Evolutionary conservation across 2,329 filamentous ascomycete species (phyloP), one percentile per base, ranked within the genome.

Genomic region (Didymella segeticola): DNA sequence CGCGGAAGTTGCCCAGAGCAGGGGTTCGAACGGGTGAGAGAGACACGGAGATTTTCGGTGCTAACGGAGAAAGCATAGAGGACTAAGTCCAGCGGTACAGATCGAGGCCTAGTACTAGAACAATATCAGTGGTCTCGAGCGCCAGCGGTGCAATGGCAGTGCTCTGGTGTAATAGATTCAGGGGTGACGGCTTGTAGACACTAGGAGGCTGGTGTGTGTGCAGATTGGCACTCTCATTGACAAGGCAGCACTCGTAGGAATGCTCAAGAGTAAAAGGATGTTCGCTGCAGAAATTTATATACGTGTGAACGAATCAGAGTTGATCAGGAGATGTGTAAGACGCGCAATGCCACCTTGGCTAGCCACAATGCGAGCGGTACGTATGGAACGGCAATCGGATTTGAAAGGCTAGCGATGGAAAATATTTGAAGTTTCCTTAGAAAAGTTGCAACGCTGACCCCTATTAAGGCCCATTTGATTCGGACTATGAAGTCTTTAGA

Each of bases 341-440:
- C 60, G 73, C 56, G 70, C 1, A 79, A 79, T 57, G 83, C 83
- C 0, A 79, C 86, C 73, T 67, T 89, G 46, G 84, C 86, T 14
- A 83, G 84, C 48, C 87, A 89, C 67, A 88, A 88, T 61, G 87
- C 86, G 1, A 86, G 86, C 0, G 85, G 85, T 2, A 87, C 86
- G 25, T 78, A 88, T 14, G 85, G 88, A 69, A 86, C 86, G 56
- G 84, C 86, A 62, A 70, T 82, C 14, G 85, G 83, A 3, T 88
- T 89, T 60, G 87, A 89, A 75, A 80, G 83, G 70, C 64, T 89
- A 68, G 83, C 82, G 29, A 88, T 89, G 81, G 77, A 84, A 63
- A 90, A 89, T 68, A 31, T 47, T 4, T 25, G 39, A 34, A 47
- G 26, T 12, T 47, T 38, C 17, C 6, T 47, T 17, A 8, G 23